These are phyloP conservation scores for Penicillium sclerotiorum DNA, from an alignment of 2,329 filamentous ascomycete species.

Conservation along the genomic window DNA sequence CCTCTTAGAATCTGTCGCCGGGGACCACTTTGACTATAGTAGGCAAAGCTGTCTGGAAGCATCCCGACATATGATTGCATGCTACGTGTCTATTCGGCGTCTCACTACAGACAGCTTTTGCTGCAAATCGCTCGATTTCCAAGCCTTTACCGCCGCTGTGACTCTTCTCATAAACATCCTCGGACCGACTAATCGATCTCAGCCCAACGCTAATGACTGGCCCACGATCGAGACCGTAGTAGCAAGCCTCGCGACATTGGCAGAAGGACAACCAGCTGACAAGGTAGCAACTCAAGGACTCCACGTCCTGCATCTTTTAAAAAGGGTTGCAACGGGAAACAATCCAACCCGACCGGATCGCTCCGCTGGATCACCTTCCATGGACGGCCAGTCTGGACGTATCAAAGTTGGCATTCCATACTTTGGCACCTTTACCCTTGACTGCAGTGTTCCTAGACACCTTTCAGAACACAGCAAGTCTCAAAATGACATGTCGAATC, in stretches of 20 bases:
- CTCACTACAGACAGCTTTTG: conserved; percentile 6
- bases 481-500: neutral
- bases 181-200: neutral
- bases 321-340: neutral
- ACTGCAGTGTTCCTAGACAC: neutral
- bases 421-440: conserved; percentile 13
- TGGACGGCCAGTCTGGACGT: neutral
- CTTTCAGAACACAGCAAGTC: neutral
- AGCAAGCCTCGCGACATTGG: neutral
- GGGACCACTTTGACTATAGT: conserved; percentile 4
- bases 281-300: conserved; percentile 9
- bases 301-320: conserved; percentile 6
- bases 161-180: conserved; percentile 12
- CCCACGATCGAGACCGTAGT: conserved; percentile 5
- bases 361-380: neutral
- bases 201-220: conserved; percentile 1
- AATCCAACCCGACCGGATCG: neutral
- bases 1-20: neutral
- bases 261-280: conserved; percentile 2
- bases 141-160: conserved; percentile 16
- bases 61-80: conserved; percentile 8
- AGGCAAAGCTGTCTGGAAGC: conserved; percentile 11
- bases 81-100: conserved; percentile 9
- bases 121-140: conserved; percentile 15
- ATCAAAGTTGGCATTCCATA: conserved; percentile 17